Evolutionary conservation across 2,329 filamentous ascomycete genomes (phyloP).

Genomic region (Epicoccum sorghinum): DNA sequence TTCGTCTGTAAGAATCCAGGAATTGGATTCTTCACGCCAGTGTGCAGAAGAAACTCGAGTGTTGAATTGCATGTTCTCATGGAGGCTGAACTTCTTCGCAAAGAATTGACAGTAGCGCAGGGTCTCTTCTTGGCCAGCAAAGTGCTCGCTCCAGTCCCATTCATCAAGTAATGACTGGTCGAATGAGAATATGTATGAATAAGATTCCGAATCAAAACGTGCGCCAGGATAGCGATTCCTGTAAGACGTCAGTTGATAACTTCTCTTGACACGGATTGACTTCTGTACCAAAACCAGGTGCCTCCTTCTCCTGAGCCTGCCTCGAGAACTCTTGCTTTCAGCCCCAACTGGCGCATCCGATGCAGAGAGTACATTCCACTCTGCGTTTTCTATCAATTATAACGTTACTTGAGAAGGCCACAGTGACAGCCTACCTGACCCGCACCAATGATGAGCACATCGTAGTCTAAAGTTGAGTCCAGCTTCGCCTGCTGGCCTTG

Average conservation of each 20-base stretch:
- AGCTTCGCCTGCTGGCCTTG: constrained; percentile 16
- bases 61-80: constrained; percentile 34
- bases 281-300: constrained; percentile 43
- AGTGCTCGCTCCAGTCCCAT: constrained; percentile 50
- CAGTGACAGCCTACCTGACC: constrained; percentile 32
- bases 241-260: constrained; percentile 18
- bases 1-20: constrained; percentile 24
- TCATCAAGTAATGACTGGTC: constrained; percentile 51
- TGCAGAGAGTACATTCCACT: constrained; percentile 45
- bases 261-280: background rate
- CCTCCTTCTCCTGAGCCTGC: constrained; percentile 46
- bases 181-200: constrained; percentile 55
- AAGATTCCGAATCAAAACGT: constrained; percentile 55
- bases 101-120: constrained; percentile 57
- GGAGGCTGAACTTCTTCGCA: constrained; percentile 53
- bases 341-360: constrained; percentile 41
- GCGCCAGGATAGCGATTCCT: constrained; percentile 57
- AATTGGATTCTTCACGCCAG: constrained; percentile 23
- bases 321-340: constrained; percentile 36
- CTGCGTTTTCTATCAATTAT: background rate
- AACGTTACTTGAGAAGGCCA: background rate
- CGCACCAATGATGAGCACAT: constrained; percentile 38
- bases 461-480: constrained; percentile 24
- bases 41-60: constrained; percentile 21
- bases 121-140: constrained; percentile 52